Percentiles rank a stretch among this genome's conserved stretches.
Evolutionary conservation across 257 asterid genomes (phyloP).

Genomic region (Hygrophila difformis): DNA sequence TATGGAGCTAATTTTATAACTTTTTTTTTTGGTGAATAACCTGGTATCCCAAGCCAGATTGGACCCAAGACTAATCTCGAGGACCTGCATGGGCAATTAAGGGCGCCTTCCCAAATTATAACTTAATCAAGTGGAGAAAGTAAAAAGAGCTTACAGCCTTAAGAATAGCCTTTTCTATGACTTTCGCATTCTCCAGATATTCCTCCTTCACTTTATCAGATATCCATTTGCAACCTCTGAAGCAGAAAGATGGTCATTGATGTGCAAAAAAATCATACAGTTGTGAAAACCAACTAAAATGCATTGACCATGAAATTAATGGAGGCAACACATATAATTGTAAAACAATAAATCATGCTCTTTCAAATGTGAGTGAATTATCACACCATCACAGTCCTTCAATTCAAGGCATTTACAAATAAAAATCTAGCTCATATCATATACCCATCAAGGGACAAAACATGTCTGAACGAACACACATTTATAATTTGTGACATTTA

Average conservation of each 20-base stretch:
- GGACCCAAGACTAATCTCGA: too few species aligned
- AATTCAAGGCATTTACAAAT: neutral
- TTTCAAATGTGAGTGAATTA: constrained; percentile 1
- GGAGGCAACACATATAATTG: too few species aligned
- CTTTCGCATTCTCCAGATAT: constrained; percentile 43
- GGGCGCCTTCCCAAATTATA: too few species aligned
- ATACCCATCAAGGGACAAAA: neutral
- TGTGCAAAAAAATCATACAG: constrained; percentile 5
- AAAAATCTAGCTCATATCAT: neutral
- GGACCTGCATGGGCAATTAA: too few species aligned
- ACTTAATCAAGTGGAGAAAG: constrained; percentile 11
- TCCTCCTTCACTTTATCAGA: constrained; percentile 53
- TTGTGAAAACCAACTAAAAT: constrained; percentile 4
- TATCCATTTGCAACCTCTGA: constrained; percentile 72
- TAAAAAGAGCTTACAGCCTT: constrained; percentile 52
- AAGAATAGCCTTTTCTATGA: constrained; percentile 56
- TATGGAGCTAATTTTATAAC: too few species aligned
- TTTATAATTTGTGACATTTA: too few species aligned
- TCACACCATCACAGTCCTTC: constrained; percentile 4
- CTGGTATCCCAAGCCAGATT: too few species aligned
- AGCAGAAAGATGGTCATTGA: constrained; percentile 14
- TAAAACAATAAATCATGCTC: neutral
- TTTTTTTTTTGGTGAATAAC: too few species aligned
- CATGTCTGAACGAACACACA: too few species aligned
- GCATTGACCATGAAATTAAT: constrained; percentile 13